phyloP scores from a whole-genome alignment of 1,139 yeast species.

The Candida pseudoviswanathii region DNA sequence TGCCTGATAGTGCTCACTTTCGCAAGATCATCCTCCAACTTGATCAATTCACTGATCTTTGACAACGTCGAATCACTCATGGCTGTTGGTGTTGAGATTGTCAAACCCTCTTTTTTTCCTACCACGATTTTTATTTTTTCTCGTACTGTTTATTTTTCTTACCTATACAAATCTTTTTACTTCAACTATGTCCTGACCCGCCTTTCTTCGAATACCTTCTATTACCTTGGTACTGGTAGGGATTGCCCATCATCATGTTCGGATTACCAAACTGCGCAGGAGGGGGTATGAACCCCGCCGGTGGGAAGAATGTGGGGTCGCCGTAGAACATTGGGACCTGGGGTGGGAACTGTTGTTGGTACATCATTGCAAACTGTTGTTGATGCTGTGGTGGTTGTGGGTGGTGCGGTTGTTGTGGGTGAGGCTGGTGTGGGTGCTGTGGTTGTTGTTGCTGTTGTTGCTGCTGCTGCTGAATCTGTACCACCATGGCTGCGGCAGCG shows the following conservation, averaged over 20 bases:
- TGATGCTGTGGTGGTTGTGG: slow-evolving; percentile 1
- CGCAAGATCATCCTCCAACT: slow-evolving; percentile 58
- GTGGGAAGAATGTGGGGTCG: slow-evolving; percentile 37
- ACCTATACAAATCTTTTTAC: background rate
- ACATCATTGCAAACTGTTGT: slow-evolving; percentile 35
- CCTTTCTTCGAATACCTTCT: slow-evolving; percentile 19
- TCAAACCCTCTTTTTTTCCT: too few relatives aligned
- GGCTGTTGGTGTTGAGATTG: background rate
- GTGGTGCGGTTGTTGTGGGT: slow-evolving; percentile 21
- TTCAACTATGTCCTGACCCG: slow-evolving; percentile 12
- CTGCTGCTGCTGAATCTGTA: slow-evolving; percentile 40
- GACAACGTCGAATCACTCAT: slow-evolving; percentile 50
- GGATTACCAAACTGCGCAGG: slow-evolving; percentile 20
- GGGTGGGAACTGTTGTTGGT: slow-evolving; percentile 34
- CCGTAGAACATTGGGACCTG: slow-evolving; percentile 24
- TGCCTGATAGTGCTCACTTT: slow-evolving; percentile 57
- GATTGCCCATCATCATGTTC: slow-evolving; percentile 10
- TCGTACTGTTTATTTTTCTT: background rate
- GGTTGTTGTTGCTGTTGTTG: slow-evolving; percentile 39
- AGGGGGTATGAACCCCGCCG: slow-evolving; percentile 41
- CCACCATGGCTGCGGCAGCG: slow-evolving; percentile 34
- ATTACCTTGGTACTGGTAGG: slow-evolving; percentile 14
- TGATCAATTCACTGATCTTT: slow-evolving; percentile 46
- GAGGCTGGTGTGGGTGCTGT: slow-evolving; percentile 44
- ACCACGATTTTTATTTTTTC: background rate